These are phyloP conservation scores for Beauveria brongniartii DNA, from an alignment of 2,329 filamentous ascomycete species.

Conservation along the genomic window DNA sequence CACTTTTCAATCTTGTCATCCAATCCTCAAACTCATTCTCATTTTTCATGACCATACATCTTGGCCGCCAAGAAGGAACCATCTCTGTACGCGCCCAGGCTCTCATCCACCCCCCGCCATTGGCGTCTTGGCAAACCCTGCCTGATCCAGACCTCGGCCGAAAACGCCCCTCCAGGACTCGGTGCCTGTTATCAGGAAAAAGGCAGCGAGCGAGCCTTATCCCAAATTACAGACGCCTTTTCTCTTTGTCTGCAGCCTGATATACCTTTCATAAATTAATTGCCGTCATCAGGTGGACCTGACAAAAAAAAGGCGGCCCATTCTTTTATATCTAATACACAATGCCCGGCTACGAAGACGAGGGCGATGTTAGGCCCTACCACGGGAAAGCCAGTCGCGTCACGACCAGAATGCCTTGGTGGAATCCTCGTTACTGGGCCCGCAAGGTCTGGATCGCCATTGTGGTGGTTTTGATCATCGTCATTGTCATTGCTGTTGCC, in stretches of 20 bases:
- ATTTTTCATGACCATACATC: neutral
- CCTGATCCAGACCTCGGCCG: neutral
- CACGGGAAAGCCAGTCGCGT: constrained; percentile 16
- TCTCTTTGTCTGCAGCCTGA: neutral
- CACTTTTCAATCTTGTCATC: neutral
- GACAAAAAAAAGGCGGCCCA: too few relatives aligned
- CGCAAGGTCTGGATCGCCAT: constrained; percentile 41
- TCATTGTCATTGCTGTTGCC: constrained; percentile 40
- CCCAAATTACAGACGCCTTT: neutral
- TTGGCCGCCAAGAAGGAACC: neutral
- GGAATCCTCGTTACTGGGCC: constrained; percentile 45
- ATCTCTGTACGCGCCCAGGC: neutral
- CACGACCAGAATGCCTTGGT: constrained; percentile 26
- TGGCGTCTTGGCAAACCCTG: constrained; percentile 1
- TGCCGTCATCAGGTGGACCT: too few relatives aligned
- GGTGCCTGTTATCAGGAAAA: too few relatives aligned
- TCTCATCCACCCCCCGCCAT: neutral
- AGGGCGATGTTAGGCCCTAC: constrained; percentile 11
- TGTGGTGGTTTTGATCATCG: constrained; percentile 30
- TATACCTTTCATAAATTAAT: too few relatives aligned
- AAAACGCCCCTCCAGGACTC: neutral
- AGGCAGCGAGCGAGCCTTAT: neutral
- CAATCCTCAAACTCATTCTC: neutral
- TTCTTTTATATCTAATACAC: neutral
- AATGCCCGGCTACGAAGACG: constrained; percentile 17